phyloP scores from a whole-genome alignment of 768 basidiomycete species.

The Antrodiella citrinella region DNA sequence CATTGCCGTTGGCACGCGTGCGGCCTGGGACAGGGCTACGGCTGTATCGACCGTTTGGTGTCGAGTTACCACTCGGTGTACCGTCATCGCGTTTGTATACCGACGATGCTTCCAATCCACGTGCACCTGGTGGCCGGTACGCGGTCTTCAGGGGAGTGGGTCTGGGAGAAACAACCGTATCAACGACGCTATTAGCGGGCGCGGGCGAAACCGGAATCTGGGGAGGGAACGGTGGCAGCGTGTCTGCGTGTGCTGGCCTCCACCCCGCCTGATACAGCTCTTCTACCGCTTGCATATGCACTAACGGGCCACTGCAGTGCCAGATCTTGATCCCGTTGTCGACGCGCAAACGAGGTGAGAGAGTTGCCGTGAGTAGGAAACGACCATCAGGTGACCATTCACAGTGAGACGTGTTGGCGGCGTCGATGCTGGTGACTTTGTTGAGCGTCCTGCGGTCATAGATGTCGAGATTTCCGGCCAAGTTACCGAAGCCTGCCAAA shows the following conservation, averaged over 20 bases:
- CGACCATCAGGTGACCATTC: constrained; percentile 95
- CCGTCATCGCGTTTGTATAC: constrained; percentile 91
- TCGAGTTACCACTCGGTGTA: constrained; percentile 48
- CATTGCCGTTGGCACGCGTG: constrained; percentile 24
- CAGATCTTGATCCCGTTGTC: constrained; percentile 97
- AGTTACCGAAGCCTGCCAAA: constrained; percentile 93
- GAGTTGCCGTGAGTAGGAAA: constrained; percentile 87
- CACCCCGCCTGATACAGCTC: constrained; percentile 88
- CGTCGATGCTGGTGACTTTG: constrained; percentile 75
- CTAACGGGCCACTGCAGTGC: constrained; percentile 84
- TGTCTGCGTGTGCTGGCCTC: constrained; percentile 67
- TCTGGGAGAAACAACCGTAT: constrained; percentile 42
- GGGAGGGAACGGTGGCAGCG: constrained; percentile 58
- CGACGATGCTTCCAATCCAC: constrained; percentile 80
- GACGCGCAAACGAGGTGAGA: constrained; percentile 92
- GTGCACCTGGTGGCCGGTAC: constrained; percentile 89
- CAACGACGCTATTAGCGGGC: constrained; percentile 49
- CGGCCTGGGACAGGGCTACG: constrained; percentile 43
- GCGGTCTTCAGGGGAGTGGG: constrained; percentile 60
- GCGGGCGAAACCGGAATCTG: constrained; percentile 61
- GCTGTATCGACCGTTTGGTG: constrained; percentile 54
- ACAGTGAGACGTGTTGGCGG: constrained; percentile 89
- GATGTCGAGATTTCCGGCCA: constrained; percentile 90
- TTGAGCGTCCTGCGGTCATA: constrained; percentile 81
- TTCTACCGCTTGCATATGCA: constrained; percentile 75